Base-by-base conservation (phyloP, 2,329 filamentous ascomycete genomes). In the Zymoseptoria pseudotritici region DNA sequence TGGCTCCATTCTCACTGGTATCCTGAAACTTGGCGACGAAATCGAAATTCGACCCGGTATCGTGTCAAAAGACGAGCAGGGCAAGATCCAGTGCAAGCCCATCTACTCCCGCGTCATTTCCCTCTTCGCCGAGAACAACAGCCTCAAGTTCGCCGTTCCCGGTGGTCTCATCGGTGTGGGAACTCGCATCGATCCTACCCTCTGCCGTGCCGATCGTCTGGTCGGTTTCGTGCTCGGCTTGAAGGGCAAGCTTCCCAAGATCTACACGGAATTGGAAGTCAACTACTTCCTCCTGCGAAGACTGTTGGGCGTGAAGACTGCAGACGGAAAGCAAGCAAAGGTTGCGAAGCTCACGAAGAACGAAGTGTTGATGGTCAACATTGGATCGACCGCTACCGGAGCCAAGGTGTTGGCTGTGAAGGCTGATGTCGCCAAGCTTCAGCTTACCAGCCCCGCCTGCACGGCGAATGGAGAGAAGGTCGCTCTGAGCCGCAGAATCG, bases 351-450 rank as follows among this genome's bases (percentile, higher is more conserved):
- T 99, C 66, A 83, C 91, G 60, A 99, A 97, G 86, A 97, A 96
- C 79, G 94, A 99, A 78, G 91, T 97, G 72, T 88, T 99, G 78
- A 97, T 99, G 94, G 94, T 99, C 67, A 99, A 99, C 82, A 99
- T 99, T 74, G 94, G 94, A 63, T 96, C 91, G 46, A 97, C 93
- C 9, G 95, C 94, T 53, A 97, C 93, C 13, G 94, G 94, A 77
- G 94, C 94, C 68, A 99, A 97, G 85, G 91, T 99, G 57, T 85
- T 94, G 61, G 93, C 91, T 71, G 95, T 97, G 74, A 97, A 94
- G 84, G 92, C 93, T 72, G 94, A 99, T 83, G 93, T 92, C 60
- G 94, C 94, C 60, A 97, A 97, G 82, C 83, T 99, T 67, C 88
- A 90, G 61, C 82, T 99, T 69, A 97, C 92, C 63, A 93, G 69